Evolutionary conservation across 108 stramenopile genomes (phyloP).

Genomic region (Nitzschia palea): DNA sequence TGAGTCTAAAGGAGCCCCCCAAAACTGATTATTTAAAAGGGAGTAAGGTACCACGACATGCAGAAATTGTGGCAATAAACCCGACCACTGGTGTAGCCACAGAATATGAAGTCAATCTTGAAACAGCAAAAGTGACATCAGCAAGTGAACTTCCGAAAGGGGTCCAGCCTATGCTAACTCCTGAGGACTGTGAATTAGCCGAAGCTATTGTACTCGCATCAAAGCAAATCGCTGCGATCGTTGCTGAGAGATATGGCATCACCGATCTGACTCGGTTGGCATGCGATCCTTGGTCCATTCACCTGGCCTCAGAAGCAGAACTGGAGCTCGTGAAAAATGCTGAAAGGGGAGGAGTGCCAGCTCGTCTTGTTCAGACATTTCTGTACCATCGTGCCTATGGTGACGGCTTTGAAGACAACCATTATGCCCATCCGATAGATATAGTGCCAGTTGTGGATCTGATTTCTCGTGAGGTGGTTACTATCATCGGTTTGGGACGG

Average conservation of each 20-base stretch:
- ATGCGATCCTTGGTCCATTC: conserved; percentile 68
- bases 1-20: conserved; percentile 49
- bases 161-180: conserved; percentile 68
- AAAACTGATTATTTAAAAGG: conserved; percentile 27
- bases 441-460: conserved; percentile 68
- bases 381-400: conserved; percentile 58
- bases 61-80: conserved; percentile 47
- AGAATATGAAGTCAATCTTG: conserved; percentile 32
- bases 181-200: conserved; percentile 68
- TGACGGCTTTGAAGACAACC: conserved; percentile 54
- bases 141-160: conserved; percentile 36
- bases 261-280: conserved; percentile 45
- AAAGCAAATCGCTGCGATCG: conserved; percentile 22
- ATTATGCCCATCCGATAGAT: conserved; percentile 78
- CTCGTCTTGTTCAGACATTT: conserved; percentile 65
- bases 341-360: conserved; percentile 28
- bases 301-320: conserved; percentile 46
- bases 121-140: conserved; percentile 17
- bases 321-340: conserved; percentile 21
- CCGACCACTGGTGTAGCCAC: conserved; percentile 47
- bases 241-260: conserved; percentile 56
- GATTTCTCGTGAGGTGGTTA: conserved; percentile 44
- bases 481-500: conserved; percentile 53
- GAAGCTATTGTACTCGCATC: conserved; percentile 57
- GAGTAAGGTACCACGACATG: conserved; percentile 20